These are phyloP conservation scores for Pichia sp. DNA, from an alignment of 1,139 yeast species.

Conservation along the genomic window DNA sequence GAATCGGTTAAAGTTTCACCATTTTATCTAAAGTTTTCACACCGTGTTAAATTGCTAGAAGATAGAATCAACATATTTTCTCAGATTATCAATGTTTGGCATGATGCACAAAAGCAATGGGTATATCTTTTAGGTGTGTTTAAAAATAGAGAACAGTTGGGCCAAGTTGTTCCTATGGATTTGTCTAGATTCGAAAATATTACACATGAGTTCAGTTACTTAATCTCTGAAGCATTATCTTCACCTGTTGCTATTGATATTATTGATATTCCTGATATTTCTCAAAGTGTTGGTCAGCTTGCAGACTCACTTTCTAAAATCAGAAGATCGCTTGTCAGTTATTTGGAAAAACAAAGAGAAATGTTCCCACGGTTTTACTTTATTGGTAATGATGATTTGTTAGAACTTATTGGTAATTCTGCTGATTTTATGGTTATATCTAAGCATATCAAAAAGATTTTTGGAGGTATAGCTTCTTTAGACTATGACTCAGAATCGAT, in stretches of 20 bases:
- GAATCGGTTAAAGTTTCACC: constrained; percentile 74
- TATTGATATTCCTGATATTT: constrained; percentile 51
- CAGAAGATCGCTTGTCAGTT: constrained; percentile 70
- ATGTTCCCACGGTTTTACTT: constrained; percentile 82
- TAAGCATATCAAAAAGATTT: constrained; percentile 69
- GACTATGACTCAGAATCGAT: constrained; percentile 34
- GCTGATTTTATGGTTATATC: constrained; percentile 49
- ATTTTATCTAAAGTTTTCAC: constrained; percentile 60
- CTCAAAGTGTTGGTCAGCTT: constrained; percentile 47
- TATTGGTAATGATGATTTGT: constrained; percentile 85
- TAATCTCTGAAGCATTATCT: constrained; percentile 52
- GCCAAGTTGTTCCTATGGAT: constrained; percentile 66
- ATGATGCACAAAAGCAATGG: constrained; percentile 90
- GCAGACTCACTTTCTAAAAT: constrained; percentile 57
- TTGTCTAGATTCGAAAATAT: constrained; percentile 63
- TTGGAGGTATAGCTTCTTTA: constrained; percentile 58
- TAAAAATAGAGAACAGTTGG: constrained; percentile 56
- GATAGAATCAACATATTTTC: constrained; percentile 51
- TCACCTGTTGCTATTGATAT: constrained; percentile 58
- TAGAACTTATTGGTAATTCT: constrained; percentile 77
- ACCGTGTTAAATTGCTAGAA: constrained; percentile 56
- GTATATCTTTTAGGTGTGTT: constrained; percentile 82
- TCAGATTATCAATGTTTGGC: constrained; percentile 65
- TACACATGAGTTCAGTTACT: constrained; percentile 56
- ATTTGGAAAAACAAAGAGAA: constrained; percentile 76